A percentile compares a stretch with the other conserved stretches of the same genome.
Evolutionary conservation across 345 rosid genomes (phyloP).

Genomic region (Eucalyptus fibrosa): DNA sequence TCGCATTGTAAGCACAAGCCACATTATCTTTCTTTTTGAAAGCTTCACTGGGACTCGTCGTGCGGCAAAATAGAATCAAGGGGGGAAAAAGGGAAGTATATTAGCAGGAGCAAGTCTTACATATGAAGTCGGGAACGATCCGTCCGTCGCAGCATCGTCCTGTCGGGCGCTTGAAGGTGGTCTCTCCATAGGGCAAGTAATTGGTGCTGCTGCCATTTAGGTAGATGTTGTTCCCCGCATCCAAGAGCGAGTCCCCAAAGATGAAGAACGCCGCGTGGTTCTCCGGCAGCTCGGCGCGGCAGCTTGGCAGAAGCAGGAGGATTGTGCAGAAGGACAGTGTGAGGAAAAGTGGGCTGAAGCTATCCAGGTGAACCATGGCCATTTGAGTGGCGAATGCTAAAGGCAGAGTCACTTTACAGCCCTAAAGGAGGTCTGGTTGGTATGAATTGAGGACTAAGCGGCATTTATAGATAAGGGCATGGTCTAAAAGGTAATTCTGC

Average conservation of each 20-base stretch:
- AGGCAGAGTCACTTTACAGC: not conserved
- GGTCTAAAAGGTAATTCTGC: not conserved
- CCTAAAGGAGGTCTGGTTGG: not conserved
- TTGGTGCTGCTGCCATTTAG: not conserved
- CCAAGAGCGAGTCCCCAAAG: constrained; percentile 2
- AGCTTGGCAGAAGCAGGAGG: not conserved
- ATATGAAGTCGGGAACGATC: constrained; percentile 3
- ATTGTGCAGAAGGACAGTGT: not conserved
- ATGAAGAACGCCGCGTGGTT: not conserved
- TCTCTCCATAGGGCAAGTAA: not conserved
- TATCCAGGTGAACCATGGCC: not conserved
- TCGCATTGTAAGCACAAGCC: not conserved
- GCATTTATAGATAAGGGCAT: not conserved
- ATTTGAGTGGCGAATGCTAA: not conserved
- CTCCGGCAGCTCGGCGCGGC: not conserved
- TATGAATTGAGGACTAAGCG: not conserved
- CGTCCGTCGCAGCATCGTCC: constrained; percentile 1
- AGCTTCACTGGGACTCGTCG: not conserved
- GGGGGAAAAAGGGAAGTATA: not conserved
- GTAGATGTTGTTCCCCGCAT: not conserved
- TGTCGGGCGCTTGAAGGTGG: not conserved
- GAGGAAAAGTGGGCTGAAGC: not conserved
- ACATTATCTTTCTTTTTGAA: not conserved
- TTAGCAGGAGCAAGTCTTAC: not conserved
- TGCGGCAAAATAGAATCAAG: not conserved